phyloP scores from a whole-genome alignment of 768 basidiomycete genomes.

The Chalciporus piperatus region DNA sequence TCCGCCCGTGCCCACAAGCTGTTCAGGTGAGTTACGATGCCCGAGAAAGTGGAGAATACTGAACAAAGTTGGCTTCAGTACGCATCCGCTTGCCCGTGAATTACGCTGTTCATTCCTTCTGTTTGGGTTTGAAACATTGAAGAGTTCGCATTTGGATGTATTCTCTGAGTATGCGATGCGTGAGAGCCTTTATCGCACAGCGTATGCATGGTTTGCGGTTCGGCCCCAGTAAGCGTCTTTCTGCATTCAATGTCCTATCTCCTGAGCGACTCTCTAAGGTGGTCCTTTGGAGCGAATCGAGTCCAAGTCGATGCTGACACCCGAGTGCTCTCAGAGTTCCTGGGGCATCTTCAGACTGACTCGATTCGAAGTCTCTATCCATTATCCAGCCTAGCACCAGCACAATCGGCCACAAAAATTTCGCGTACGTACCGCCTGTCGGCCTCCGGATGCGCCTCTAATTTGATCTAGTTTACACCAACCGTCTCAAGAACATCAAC shows the following conservation, averaged over 20 bases:
- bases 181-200: slow-evolving; percentile 71
- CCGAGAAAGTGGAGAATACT: not conserved
- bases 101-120: slow-evolving; percentile 85
- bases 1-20: slow-evolving; percentile 65
- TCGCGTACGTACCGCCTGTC: slow-evolving; percentile 35
- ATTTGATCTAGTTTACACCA: slow-evolving; percentile 47
- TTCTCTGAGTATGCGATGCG: slow-evolving; percentile 76
- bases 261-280: slow-evolving; percentile 46
- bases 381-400: slow-evolving; percentile 61
- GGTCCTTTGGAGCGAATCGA: slow-evolving; percentile 94
- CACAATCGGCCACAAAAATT: slow-evolving; percentile 42
- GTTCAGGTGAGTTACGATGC: slow-evolving; percentile 59
- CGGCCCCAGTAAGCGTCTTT: slow-evolving; percentile 76
- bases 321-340: slow-evolving; percentile 81
- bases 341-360: slow-evolving; percentile 74
- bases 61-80: slow-evolving; percentile 45
- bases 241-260: not conserved
- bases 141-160: slow-evolving; percentile 82
- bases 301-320: slow-evolving; percentile 88
- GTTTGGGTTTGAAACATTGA: slow-evolving; percentile 90
- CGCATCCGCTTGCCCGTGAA: slow-evolving; percentile 89
- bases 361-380: slow-evolving; percentile 53
- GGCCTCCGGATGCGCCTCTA: not conserved
- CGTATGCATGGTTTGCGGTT: slow-evolving; percentile 91
- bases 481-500: slow-evolving; percentile 63